A percentile compares a stretch with the other conserved stretches of the same genome.
phyloP scores from a whole-genome alignment of 1,139 yeast species.

The Scheffersomyces stambukii region DNA sequence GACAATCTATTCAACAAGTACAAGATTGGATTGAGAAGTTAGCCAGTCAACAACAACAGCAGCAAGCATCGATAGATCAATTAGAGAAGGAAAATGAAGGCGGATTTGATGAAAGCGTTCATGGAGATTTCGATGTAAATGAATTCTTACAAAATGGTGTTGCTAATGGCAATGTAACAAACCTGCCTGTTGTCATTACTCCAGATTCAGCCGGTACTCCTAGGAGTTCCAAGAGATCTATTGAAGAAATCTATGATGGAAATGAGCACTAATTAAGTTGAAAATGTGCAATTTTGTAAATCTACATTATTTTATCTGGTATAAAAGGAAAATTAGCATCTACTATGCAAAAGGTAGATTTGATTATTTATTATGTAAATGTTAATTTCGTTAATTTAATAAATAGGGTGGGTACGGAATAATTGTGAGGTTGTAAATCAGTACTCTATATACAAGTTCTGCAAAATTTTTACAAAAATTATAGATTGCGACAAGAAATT shows the following conservation, averaged over 20 bases:
- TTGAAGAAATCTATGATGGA: conserved; percentile 18
- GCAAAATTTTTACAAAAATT: too few species aligned
- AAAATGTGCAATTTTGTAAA: too few species aligned
- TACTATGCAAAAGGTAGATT: too few species aligned
- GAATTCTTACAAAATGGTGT: conserved; percentile 26
- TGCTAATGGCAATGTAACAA: conserved; percentile 11
- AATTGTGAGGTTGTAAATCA: too few species aligned
- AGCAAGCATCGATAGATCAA: conserved; percentile 13
- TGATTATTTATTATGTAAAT: too few species aligned
- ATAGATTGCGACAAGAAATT: too few species aligned
- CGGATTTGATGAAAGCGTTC: neutral
- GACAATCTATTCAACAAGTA: conserved; percentile 53
- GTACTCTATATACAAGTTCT: too few species aligned
- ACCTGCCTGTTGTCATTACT: conserved; percentile 9
- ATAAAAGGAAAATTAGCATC: too few species aligned
- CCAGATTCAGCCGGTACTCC: conserved; percentile 7
- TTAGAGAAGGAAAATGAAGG: too few species aligned
- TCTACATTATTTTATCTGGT: too few species aligned
- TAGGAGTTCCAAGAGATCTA: conserved; percentile 12
- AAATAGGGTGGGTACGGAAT: too few species aligned
- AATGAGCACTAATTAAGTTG: conserved; percentile 7
- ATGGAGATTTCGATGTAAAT: conserved; percentile 37
- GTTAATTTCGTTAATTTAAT: too few species aligned
- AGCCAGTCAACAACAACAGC: conserved; percentile 34
- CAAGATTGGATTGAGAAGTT: conserved; percentile 55